Evolutionary conservation across 202 grass and related monocot genomes (phyloP).

Genomic region (Carex arenaria): DNA sequence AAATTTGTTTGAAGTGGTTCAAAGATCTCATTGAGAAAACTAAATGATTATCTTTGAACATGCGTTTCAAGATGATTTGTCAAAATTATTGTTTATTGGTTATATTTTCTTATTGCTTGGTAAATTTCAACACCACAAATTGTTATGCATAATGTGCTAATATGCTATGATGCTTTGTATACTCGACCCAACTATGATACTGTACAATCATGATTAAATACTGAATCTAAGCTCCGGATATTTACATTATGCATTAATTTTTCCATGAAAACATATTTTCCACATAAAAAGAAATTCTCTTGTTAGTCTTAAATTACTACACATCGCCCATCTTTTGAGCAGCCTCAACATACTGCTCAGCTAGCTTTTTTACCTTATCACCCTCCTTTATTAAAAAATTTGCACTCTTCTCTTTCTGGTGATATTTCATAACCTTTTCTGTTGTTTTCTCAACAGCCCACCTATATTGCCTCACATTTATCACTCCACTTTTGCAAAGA

Average conservation of each 20-base stretch:
- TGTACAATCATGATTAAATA: background rate
- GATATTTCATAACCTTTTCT: slow-evolving; percentile 80
- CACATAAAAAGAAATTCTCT: background rate
- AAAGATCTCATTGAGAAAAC: too few relatives aligned
- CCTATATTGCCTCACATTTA: slow-evolving; percentile 64
- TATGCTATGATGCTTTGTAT: background rate
- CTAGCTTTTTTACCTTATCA: slow-evolving; percentile 88
- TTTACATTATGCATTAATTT: background rate
- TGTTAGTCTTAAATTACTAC: background rate
- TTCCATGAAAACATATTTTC: background rate
- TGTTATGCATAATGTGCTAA: background rate
- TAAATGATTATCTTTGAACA: too few relatives aligned
- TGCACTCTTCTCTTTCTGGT: slow-evolving; percentile 55
- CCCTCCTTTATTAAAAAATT: slow-evolving; percentile 90
- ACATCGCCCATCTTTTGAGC: slow-evolving; percentile 52
- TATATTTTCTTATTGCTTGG: background rate
- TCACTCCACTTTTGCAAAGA: slow-evolving; percentile 89
- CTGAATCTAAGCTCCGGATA: background rate
- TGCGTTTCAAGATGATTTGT: too few relatives aligned
- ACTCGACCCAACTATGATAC: background rate
- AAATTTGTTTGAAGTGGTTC: too few relatives aligned
- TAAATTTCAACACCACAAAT: background rate
- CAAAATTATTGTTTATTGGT: too few relatives aligned
- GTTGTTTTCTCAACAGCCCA: slow-evolving; percentile 64
- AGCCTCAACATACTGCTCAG: slow-evolving; percentile 76